These are phyloP conservation scores for Pythium phragmitis DNA, from an alignment of 352 stramenopile genomes.

Conservation along the genomic window DNA sequence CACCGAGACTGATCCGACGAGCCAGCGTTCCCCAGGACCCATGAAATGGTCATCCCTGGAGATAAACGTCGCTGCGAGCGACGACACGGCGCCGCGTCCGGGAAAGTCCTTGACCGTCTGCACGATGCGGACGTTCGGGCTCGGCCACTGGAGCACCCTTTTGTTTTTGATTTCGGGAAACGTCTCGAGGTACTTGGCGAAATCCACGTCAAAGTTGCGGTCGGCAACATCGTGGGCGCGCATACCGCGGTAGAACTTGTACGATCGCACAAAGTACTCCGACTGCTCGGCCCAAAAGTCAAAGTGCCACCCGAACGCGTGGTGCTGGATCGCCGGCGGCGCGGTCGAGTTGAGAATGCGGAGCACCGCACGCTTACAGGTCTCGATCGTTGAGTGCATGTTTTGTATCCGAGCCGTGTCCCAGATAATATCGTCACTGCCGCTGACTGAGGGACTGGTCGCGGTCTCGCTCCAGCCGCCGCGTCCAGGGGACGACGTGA, in stretches of 20 bases:
- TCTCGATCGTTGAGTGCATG: constrained; percentile 32
- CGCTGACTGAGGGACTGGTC: neutral
- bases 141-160: constrained; percentile 43
- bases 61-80: constrained; percentile 49
- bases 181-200: constrained; percentile 55
- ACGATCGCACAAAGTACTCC: constrained; percentile 53
- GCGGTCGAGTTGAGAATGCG: constrained; percentile 40
- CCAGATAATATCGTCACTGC: constrained; percentile 19
- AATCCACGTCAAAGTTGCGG: constrained; percentile 53
- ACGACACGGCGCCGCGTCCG: constrained; percentile 44
- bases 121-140: constrained; percentile 45
- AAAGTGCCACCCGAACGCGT: constrained; percentile 66
- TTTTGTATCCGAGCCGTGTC: constrained; percentile 23
- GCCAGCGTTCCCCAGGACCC: constrained; percentile 43
- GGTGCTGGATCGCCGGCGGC: constrained; percentile 37
- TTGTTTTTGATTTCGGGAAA: constrained; percentile 60
- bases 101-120: constrained; percentile 54
- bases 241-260: constrained; percentile 63
- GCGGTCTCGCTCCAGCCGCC: too few species aligned
- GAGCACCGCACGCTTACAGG: constrained; percentile 39
- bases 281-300: constrained; percentile 54
- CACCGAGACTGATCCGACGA: constrained; percentile 52
- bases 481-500: neutral
- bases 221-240: constrained; percentile 51
- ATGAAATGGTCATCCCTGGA: constrained; percentile 35